Percentiles rank a stretch among this genome's conserved stretches.
Evolutionary conservation across 2,329 filamentous ascomycete genomes (phyloP).

Genomic region (Pyrenophora teres): DNA sequence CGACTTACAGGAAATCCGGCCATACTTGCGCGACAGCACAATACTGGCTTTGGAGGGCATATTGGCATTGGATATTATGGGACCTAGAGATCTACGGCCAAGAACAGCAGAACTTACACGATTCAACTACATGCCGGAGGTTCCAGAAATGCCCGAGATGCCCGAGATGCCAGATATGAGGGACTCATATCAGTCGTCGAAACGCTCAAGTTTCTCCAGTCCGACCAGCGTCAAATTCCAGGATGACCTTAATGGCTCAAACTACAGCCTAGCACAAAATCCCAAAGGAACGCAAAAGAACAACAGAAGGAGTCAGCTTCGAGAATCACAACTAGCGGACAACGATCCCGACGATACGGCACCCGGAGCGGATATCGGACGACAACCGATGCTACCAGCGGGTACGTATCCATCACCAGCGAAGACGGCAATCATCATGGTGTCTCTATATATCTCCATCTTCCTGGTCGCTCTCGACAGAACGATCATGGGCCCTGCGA

Average conservation of each 20-base stretch:
- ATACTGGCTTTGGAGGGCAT: conserved; percentile 9
- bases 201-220: conserved; percentile 17
- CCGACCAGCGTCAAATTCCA: conserved; percentile 9
- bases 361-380: conserved; percentile 1
- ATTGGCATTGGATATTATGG: conserved; percentile 13
- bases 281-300: conserved; percentile 9
- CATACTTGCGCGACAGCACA: conserved; percentile 9
- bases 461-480: conserved; percentile 47
- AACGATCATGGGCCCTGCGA: conserved; percentile 53
- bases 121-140: too few species aligned
- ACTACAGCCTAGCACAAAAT: conserved; percentile 10
- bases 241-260: conserved; percentile 15
- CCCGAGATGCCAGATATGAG: conserved; percentile 11
- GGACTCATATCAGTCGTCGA: conserved; percentile 14
- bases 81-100: not conserved
- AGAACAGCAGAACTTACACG: not conserved
- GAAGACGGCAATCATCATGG: conserved; percentile 37
- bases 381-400: not conserved
- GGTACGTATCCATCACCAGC: conserved; percentile 27
- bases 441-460: conserved; percentile 40
- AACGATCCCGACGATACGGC: conserved; percentile 1
- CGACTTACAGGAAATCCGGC: conserved; percentile 13
- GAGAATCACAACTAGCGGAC: conserved; percentile 11
- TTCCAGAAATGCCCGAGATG: too few species aligned
- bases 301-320: conserved; percentile 17